These are phyloP conservation scores for Fusarium concolor DNA, from an alignment of 2,329 filamentous ascomycete species.

Conservation along the genomic window DNA sequence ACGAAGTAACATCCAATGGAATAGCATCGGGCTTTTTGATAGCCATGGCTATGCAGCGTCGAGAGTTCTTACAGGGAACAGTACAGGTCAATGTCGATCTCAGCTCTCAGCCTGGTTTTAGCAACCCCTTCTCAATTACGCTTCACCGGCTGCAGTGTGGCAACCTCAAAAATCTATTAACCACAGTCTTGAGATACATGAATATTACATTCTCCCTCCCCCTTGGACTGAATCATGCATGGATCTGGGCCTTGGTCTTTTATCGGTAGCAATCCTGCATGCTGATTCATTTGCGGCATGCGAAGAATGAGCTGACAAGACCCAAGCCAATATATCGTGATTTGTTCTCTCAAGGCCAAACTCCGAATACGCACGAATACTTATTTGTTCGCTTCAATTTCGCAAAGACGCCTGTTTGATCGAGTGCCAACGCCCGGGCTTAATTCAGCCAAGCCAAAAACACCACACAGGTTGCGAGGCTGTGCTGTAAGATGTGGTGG, in stretches of 20 bases:
- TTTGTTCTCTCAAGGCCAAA: background rate
- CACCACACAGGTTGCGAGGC: conserved; percentile 7
- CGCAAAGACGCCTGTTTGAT: background rate
- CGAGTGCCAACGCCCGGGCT: background rate
- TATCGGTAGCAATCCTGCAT: conserved; percentile 1
- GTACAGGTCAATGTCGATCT: background rate
- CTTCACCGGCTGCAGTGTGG: background rate
- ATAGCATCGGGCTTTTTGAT: background rate
- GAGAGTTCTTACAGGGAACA: background rate
- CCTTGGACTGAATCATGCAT: background rate
- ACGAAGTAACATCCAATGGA: background rate
- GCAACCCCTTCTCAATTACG: background rate
- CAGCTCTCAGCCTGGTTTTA: background rate
- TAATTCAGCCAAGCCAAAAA: background rate
- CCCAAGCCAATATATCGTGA: background rate
- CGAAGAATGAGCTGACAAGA: background rate
- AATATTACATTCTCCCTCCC: background rate
- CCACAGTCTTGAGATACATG: background rate
- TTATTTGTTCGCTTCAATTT: background rate
- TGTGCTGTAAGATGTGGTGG: conserved; percentile 9
- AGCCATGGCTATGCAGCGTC: background rate
- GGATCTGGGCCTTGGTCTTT: background rate
- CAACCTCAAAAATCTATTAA: background rate
- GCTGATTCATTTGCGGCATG: background rate
- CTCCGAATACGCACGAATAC: background rate